Evolutionary conservation across 768 basidiomycete species (phyloP).

Genomic region (Tulasnella sp.): DNA sequence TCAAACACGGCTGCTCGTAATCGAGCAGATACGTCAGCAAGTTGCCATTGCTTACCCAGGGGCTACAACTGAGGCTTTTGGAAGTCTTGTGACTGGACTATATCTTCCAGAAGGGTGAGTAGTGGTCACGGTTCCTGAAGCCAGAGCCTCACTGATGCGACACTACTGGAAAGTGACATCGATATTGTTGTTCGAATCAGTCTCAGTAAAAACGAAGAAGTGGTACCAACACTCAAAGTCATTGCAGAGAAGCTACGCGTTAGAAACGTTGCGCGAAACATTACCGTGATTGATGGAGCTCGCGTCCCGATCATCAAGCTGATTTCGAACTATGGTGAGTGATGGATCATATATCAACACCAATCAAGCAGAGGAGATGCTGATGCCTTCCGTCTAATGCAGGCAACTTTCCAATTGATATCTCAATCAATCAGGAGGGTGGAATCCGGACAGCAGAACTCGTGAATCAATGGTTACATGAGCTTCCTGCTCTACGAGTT

Average conservation of each 20-base stretch:
- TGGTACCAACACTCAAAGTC: slow-evolving; percentile 61
- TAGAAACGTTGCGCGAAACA: slow-evolving; percentile 64
- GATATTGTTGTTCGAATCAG: slow-evolving; percentile 81
- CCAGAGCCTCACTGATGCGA: neutral
- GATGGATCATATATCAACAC: slow-evolving; percentile 22
- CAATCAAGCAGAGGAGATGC: slow-evolving; percentile 21
- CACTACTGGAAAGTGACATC: slow-evolving; percentile 54
- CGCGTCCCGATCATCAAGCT: slow-evolving; percentile 98
- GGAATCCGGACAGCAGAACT: slow-evolving; percentile 68
- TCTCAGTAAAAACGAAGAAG: slow-evolving; percentile 58
- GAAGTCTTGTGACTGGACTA: slow-evolving; percentile 83
- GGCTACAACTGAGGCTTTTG: slow-evolving; percentile 74
- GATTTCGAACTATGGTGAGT: slow-evolving; percentile 49
- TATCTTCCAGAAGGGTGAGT: slow-evolving; percentile 86
- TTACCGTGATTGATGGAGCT: slow-evolving; percentile 83
- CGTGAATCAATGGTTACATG: slow-evolving; percentile 62
- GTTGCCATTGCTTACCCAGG: slow-evolving; percentile 59
- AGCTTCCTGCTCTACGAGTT: slow-evolving; percentile 66
- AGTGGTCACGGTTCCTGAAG: neutral
- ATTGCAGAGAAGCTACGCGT: slow-evolving; percentile 58
- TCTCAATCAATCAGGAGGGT: slow-evolving; percentile 83
- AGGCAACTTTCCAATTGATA: slow-evolving; percentile 80
- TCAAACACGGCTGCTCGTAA: slow-evolving; percentile 62
- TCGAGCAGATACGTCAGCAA: slow-evolving; percentile 53
- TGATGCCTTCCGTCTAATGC: neutral